Percentiles rank a stretch among this genome's conserved stretches.
These are phyloP conservation scores for Alternaria triticina DNA, from an alignment of 2,329 filamentous ascomycete species.

Conservation along the genomic window DNA sequence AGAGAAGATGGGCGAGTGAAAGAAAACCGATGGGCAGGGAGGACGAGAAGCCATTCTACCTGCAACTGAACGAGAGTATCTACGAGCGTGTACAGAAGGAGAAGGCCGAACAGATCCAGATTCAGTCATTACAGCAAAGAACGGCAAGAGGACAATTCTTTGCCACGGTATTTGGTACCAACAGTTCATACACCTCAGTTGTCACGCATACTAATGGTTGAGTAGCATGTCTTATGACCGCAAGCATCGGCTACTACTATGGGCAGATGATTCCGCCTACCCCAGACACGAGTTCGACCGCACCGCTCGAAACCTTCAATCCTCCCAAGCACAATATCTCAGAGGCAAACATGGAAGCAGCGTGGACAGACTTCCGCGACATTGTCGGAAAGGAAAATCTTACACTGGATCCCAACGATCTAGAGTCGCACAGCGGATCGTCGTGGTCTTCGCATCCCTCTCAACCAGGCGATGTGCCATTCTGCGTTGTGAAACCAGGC, in stretches of 20 bases:
- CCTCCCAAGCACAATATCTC: constrained; percentile 63
- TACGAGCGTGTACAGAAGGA: constrained; percentile 64
- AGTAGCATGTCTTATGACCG: constrained; percentile 59
- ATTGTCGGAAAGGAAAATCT: constrained; percentile 69
- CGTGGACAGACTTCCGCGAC: constrained; percentile 67
- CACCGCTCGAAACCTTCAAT: constrained; percentile 56
- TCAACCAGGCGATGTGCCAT: constrained; percentile 53
- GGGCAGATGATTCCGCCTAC: constrained; percentile 58
- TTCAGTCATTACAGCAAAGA: constrained; percentile 28
- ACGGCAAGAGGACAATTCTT: constrained; percentile 48
- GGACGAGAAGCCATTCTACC: constrained; percentile 60
- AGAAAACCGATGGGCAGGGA: constrained; percentile 27
- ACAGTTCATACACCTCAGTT: not conserved
- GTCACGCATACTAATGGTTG: constrained; percentile 7
- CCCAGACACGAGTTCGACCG: constrained; percentile 62
- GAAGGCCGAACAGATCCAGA: constrained; percentile 60
- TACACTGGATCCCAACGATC: constrained; percentile 62
- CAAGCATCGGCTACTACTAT: constrained; percentile 62
- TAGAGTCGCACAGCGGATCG: constrained; percentile 65
- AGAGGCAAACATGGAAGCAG: constrained; percentile 65
- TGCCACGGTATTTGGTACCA: constrained; percentile 32
- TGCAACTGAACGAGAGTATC: constrained; percentile 68
- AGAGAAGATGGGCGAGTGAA: constrained; percentile 47
- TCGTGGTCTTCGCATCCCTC: constrained; percentile 66
- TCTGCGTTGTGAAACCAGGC: constrained; percentile 75